Percentiles rank a stretch among this genome's conserved stretches.
Conservation (phyloP, 495 filamentous ascomycete genomes). For the Xylaria bambusicola region DNA sequence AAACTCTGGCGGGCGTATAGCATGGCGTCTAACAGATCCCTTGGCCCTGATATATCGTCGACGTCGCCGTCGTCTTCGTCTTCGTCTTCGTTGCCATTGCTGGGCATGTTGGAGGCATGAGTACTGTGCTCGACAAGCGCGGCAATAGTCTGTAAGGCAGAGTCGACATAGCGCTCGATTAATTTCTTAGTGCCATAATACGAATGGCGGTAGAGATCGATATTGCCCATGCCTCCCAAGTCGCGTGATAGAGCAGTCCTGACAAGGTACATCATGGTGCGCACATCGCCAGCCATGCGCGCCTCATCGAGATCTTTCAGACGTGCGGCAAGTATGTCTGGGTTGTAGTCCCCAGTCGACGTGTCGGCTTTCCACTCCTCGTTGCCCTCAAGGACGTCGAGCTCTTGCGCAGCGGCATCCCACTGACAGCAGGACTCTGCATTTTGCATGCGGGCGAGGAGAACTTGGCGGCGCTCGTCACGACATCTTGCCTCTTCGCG, state of each 20-base stretch:
- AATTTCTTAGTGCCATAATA: constrained; percentile 84
- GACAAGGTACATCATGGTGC: constrained; percentile 73
- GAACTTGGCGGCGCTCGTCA: constrained; percentile 64
- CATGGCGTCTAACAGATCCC: constrained; percentile 69
- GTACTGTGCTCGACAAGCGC: constrained; percentile 65
- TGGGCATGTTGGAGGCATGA: neutral
- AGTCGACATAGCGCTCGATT: constrained; percentile 83
- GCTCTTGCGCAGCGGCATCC: constrained; percentile 68
- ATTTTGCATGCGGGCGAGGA: constrained; percentile 63
- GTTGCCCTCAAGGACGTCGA: constrained; percentile 80
- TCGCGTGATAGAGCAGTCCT: constrained; percentile 80
- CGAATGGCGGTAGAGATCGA: constrained; percentile 78
- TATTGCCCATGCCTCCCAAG: constrained; percentile 82
- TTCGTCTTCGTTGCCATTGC: neutral
- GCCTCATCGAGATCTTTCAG: constrained; percentile 76
- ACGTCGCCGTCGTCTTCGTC: neutral
- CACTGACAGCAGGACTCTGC: constrained; percentile 66
- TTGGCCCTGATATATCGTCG: constrained; percentile 51
- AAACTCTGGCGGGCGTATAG: constrained; percentile 81
- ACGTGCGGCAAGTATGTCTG: constrained; percentile 64
- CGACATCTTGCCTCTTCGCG: constrained; percentile 48
- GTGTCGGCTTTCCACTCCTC: constrained; percentile 72
- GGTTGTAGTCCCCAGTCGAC: constrained; percentile 64
- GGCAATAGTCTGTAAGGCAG: constrained; percentile 70
- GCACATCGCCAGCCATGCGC: constrained; percentile 69